Evolutionary conservation across 78 protist genomes (phyloP).

Genomic region (Salpingoeca rosetta): DNA sequence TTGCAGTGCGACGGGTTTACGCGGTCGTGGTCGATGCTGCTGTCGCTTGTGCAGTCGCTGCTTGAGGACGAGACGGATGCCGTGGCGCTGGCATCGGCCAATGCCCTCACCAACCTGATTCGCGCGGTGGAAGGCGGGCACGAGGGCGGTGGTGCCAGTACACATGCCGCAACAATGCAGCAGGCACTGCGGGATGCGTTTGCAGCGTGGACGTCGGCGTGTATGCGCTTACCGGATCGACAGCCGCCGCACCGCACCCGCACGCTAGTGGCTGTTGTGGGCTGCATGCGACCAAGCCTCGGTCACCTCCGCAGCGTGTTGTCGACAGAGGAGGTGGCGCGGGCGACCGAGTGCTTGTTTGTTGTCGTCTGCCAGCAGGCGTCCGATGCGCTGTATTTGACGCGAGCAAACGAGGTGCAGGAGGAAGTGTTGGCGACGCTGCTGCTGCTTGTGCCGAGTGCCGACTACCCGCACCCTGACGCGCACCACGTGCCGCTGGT

Average conservation of each 20-base stretch:
- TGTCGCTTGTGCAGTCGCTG: not conserved
- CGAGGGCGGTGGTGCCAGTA: too few species aligned
- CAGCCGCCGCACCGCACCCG: not conserved
- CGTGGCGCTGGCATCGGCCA: not conserved
- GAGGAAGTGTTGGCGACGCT: not conserved
- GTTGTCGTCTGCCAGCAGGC: not conserved
- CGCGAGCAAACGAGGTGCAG: not conserved
- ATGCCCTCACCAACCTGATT: not conserved
- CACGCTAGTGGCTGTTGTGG: not conserved
- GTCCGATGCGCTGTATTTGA: not conserved
- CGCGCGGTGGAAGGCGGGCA: not conserved
- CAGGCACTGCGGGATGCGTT: not conserved
- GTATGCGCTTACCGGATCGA: not conserved
- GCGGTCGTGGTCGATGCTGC: not conserved
- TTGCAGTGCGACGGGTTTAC: not conserved
- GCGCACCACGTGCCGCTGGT: not conserved
- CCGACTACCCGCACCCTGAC: too few species aligned
- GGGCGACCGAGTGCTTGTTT: not conserved
- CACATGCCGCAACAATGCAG: not conserved
- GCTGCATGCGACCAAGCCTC: not conserved
- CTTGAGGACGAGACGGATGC: not conserved
- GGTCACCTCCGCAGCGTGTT: not conserved
- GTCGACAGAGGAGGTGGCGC: not conserved
- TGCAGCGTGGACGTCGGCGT: not conserved
- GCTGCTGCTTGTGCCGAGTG: not conserved